phyloP scores from a whole-genome alignment of 768 basidiomycete species.

The Rhodosporidiobolus odoratus region DNA sequence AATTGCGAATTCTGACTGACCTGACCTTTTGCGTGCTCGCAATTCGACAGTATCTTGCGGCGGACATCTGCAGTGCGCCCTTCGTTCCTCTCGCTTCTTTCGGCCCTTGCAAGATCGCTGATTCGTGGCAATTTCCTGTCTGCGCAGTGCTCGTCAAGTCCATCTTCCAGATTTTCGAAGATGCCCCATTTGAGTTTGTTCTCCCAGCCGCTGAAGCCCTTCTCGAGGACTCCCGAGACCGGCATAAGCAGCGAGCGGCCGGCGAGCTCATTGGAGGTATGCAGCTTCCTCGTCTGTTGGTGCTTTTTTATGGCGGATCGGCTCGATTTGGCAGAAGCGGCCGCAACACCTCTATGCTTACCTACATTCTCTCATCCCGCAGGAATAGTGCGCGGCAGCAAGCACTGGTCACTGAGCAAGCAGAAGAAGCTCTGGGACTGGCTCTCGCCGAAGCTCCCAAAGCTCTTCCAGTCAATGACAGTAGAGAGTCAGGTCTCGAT shows the following conservation, averaged over 20 bases:
- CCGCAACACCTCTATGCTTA: not conserved
- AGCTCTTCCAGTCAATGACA: slow-evolving; percentile 66
- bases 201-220: slow-evolving; percentile 58
- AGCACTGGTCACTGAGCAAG: slow-evolving; percentile 75
- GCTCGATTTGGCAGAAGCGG: too few species aligned
- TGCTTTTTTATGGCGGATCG: too few species aligned
- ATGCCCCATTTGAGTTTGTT: slow-evolving; percentile 61
- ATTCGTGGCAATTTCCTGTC: not conserved
- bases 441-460: slow-evolving; percentile 63
- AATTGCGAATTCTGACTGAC: not conserved
- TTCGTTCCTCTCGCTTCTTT: too few species aligned
- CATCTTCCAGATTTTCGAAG: slow-evolving; percentile 64
- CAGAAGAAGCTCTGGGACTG: slow-evolving; percentile 71
- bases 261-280: slow-evolving; percentile 66
- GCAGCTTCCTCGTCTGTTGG: not conserved
- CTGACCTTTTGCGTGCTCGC: not conserved
- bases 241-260: slow-evolving; percentile 80
- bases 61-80: slow-evolving; percentile 41
- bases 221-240: slow-evolving; percentile 60
- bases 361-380: not conserved
- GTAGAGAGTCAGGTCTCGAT: slow-evolving; percentile 74
- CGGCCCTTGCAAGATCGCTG: slow-evolving; percentile 37
- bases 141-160: slow-evolving; percentile 52
- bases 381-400: slow-evolving; percentile 57
- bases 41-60: slow-evolving; percentile 38